phyloP scores from a whole-genome alignment of 2,329 filamentous ascomycete genomes.

The Xylariaceae sp. region DNA sequence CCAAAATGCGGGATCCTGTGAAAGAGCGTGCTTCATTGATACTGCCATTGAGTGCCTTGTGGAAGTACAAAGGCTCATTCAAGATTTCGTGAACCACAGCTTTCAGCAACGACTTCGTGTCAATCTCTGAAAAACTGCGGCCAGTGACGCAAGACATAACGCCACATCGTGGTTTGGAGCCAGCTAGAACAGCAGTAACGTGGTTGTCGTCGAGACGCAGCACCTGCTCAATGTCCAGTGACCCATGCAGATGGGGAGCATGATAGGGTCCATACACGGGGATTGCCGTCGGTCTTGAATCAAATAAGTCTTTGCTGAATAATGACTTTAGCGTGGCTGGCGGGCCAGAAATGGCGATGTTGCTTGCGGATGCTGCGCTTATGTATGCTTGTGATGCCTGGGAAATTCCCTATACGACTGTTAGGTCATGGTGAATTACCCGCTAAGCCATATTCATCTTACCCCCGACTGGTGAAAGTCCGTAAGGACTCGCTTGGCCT shows the following conservation, averaged over 20 bases:
- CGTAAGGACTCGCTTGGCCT: slow-evolving; percentile 57
- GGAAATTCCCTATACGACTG: slow-evolving; percentile 49
- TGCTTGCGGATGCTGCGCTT: slow-evolving; percentile 57
- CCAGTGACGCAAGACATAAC: slow-evolving; percentile 61
- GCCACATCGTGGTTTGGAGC: slow-evolving; percentile 52
- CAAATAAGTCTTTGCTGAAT: slow-evolving; percentile 48
- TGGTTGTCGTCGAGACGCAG: slow-evolving; percentile 51
- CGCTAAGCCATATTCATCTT: slow-evolving; percentile 31
- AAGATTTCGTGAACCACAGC: slow-evolving; percentile 57
- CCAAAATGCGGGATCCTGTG: slow-evolving; percentile 49
- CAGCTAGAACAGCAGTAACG: slow-evolving; percentile 48
- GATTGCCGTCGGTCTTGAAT: slow-evolving; percentile 53
- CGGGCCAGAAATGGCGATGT: slow-evolving; percentile 61
- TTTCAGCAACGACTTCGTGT: slow-evolving; percentile 51
- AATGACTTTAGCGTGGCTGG: slow-evolving; percentile 56
- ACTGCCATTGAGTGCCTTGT: slow-evolving; percentile 56
- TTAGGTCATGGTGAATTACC: background rate
- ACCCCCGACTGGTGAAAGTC: slow-evolving; percentile 66
- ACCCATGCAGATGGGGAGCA: slow-evolving; percentile 58
- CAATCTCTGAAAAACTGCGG: slow-evolving; percentile 48
- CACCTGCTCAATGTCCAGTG: slow-evolving; percentile 52
- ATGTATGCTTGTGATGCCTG: slow-evolving; percentile 58
- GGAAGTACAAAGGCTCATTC: slow-evolving; percentile 56
- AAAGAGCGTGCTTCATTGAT: slow-evolving; percentile 51
- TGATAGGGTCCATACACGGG: slow-evolving; percentile 65